A percentile compares a stretch with the other conserved stretches of the same genome.
These are phyloP conservation scores for Flaveria robusta DNA, from an alignment of 129 eudicot species.

Conservation along the genomic window DNA sequence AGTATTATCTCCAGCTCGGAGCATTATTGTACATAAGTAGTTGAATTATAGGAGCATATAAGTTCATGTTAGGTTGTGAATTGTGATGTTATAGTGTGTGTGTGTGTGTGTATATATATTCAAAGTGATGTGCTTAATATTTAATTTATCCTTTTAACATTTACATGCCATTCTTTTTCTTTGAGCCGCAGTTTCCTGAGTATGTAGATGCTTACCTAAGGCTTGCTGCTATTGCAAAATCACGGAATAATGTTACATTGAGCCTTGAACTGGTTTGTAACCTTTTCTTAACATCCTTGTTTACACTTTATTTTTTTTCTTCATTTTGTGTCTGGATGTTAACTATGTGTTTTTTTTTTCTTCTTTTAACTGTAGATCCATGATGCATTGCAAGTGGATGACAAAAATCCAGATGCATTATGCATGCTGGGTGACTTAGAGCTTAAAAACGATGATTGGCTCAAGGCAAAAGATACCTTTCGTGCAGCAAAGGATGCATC, in stretches of 20 bases:
- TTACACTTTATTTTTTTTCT: neutral
- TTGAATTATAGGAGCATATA: neutral
- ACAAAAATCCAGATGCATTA: conserved; percentile 85
- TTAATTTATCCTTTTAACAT: neutral
- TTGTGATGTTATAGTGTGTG: too few relatives aligned
- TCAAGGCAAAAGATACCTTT: conserved; percentile 95
- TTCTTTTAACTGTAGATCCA: conserved; percentile 53
- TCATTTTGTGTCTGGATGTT: conserved; percentile 8
- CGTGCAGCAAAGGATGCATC: conserved; percentile 88
- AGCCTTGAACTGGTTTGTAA: conserved; percentile 85
- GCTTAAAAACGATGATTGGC: conserved; percentile 98
- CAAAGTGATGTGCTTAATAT: conserved; percentile 16
- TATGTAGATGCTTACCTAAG: conserved; percentile 92
- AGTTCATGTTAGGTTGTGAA: neutral
- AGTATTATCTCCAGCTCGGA: too few relatives aligned
- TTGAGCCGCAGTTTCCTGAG: conserved; percentile 76
- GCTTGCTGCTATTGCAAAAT: conserved; percentile 95
- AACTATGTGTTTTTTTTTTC: conserved; percentile 5
- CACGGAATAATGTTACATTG: conserved; percentile 72
- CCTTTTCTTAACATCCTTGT: conserved; percentile 15
- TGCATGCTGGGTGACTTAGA: conserved; percentile 93
- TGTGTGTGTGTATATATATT: too few relatives aligned
- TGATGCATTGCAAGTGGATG: conserved; percentile 86
- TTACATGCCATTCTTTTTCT: conserved; percentile 20
- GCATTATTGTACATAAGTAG: too few relatives aligned